Conservation (phyloP, 352 stramenopile species). For the Vaucheria bursata region DNA sequence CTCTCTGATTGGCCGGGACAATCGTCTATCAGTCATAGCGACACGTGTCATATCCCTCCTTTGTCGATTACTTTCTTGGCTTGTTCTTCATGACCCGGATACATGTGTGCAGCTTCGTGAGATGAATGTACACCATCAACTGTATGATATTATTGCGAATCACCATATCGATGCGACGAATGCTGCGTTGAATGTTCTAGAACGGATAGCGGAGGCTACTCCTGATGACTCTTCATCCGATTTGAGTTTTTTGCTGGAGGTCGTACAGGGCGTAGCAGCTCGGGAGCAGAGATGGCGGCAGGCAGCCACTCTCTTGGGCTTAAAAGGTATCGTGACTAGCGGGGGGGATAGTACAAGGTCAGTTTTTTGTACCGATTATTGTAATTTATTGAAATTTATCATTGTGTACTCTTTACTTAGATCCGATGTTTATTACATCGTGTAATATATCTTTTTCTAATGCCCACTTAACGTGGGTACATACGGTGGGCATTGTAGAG, state of each 20-base stretch:
- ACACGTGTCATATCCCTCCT: slow-evolving; percentile 24
- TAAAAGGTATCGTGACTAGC: slow-evolving; percentile 10
- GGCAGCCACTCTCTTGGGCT: slow-evolving; percentile 25
- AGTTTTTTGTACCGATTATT: neutral
- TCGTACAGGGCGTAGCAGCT: slow-evolving; percentile 35
- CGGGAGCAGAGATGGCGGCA: slow-evolving; percentile 38
- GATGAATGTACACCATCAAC: slow-evolving; percentile 35
- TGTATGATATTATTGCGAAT: slow-evolving; percentile 42
- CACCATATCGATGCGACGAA: slow-evolving; percentile 1
- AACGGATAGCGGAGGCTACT: slow-evolving; percentile 16
- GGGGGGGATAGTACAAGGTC: neutral
- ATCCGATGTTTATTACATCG: neutral
- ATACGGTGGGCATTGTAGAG: no score
- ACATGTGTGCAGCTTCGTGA: slow-evolving; percentile 27
- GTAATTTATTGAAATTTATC: slow-evolving; percentile 1
- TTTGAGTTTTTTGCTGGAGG: slow-evolving; percentile 42
- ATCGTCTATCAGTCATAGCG: slow-evolving; percentile 16
- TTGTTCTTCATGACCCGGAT: slow-evolving; percentile 23
- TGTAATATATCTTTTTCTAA: neutral
- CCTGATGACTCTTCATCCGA: slow-evolving; percentile 30
- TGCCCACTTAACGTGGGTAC: no score
- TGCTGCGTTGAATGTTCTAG: slow-evolving; percentile 35
- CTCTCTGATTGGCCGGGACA: neutral
- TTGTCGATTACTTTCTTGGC: slow-evolving; percentile 34
- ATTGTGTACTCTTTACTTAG: neutral